A percentile compares a stretch with the other conserved stretches of the same genome.
Conservation (phyloP, 352 stramenopile genomes). For the Phytopythium oedochilum region DNA sequence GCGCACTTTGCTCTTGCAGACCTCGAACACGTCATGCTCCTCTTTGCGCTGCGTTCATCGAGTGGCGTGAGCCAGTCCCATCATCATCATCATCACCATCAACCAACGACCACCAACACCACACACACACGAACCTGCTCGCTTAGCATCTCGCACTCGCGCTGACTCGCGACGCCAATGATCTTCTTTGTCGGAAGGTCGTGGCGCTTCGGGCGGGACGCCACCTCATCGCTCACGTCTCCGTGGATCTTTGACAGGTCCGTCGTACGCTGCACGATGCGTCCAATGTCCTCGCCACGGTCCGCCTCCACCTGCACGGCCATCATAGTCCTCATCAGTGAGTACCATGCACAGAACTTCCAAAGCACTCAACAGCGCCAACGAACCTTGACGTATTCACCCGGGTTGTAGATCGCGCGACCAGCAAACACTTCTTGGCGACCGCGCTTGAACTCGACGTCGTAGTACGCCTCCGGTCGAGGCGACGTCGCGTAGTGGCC, state of each 20-base stretch:
- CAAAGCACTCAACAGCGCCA: not conserved
- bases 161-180: conserved; percentile 88
- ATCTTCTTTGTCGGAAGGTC: conserved; percentile 88
- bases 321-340: not conserved
- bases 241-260: conserved; percentile 75
- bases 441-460: conserved; percentile 95
- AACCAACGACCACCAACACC: too few species aligned
- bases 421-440: conserved; percentile 90
- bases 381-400: conserved; percentile 91
- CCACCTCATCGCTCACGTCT: conserved; percentile 29
- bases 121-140: conserved; percentile 57
- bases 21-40: conserved; percentile 95
- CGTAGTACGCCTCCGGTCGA: conserved; percentile 85
- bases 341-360: not conserved
- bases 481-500: conserved; percentile 41
- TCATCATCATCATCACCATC: not conserved
- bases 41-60: conserved; percentile 72
- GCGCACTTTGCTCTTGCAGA: conserved; percentile 95
- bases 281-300: conserved; percentile 95
- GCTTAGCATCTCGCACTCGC: conserved; percentile 90
- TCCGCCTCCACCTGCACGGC: conserved; percentile 92
- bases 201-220: conserved; percentile 55
- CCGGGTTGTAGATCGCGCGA: conserved; percentile 81
- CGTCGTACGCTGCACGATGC: conserved; percentile 87
- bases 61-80: not conserved